A percentile compares a stretch with the other conserved stretches of the same genome.
Conservation (phyloP, 2,329 filamentous ascomycete species). For the Cryphonectria naterciae region DNA sequence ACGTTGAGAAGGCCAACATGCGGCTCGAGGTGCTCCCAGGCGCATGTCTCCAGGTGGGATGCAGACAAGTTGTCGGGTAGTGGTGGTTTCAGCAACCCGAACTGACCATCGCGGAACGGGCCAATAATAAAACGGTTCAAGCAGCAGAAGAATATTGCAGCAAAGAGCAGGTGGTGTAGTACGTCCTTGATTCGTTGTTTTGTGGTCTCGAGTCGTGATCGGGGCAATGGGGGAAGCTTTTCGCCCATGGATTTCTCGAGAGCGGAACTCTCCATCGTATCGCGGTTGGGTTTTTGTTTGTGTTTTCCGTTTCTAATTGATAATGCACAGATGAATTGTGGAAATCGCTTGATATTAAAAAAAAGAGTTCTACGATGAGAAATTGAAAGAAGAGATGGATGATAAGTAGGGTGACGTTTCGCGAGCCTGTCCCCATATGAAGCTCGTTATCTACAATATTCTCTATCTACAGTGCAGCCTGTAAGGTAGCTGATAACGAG, state of each 20-base stretch:
- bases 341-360: neutral
- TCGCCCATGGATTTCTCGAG: constrained; percentile 17
- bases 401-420: neutral
- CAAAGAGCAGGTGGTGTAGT: neutral
- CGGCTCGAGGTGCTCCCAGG: constrained; percentile 34
- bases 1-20: constrained; percentile 35
- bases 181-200: neutral
- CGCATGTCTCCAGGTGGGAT: constrained; percentile 33
- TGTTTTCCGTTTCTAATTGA: too few relatives aligned
- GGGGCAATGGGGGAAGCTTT: constrained; percentile 22
- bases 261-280: neutral
- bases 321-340: neutral
- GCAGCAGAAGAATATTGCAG: neutral
- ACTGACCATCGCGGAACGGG: neutral
- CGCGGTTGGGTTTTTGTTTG: neutral
- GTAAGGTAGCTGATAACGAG: neutral
- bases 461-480: neutral
- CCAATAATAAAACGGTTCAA: neutral
- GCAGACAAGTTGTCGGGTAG: constrained; percentile 10
- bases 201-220: neutral
- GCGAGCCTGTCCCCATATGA: neutral
- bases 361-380: neutral
- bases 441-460: neutral
- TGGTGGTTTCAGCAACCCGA: neutral
- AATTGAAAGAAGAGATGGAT: neutral